Percentiles rank a stretch among this genome's conserved stretches.
Evolutionary conservation across 345 rosid species (phyloP).

Genomic region (Ailanthus altissimus): DNA sequence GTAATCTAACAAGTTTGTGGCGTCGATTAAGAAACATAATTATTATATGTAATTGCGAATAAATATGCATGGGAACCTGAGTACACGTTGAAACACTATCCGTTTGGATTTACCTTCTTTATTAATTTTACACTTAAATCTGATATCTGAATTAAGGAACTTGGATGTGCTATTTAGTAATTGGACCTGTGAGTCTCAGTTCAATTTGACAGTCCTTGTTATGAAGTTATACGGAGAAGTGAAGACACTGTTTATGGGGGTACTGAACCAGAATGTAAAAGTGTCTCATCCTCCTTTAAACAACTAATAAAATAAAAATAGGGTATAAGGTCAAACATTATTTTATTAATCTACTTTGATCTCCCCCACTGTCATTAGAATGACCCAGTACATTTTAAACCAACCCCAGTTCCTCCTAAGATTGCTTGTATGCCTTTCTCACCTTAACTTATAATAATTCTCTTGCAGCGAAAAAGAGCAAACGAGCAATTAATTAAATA

Average conservation of each 20-base stretch:
- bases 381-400: not conserved
- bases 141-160: no score
- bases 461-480: no score
- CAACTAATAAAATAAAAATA: not conserved
- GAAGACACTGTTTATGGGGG: not conserved
- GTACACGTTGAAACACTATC: not conserved
- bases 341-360: constrained; percentile 2
- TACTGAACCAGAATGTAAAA: not conserved
- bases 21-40: not conserved
- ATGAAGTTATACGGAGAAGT: not conserved
- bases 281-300: not conserved
- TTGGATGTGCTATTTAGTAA: no score
- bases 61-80: not conserved
- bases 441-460: no score
- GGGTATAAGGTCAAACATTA: constrained; percentile 15
- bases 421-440: constrained; percentile 21
- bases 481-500: not conserved
- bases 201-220: no score
- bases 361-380: not conserved
- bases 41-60: no score
- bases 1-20: constrained; percentile 18
- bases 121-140: no score
- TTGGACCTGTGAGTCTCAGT: not conserved
- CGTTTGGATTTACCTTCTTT: not conserved
- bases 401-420: not conserved